Conservation (phyloP, 1,284 basidiomycete genomes). For the Ustilago hordei region DNA sequence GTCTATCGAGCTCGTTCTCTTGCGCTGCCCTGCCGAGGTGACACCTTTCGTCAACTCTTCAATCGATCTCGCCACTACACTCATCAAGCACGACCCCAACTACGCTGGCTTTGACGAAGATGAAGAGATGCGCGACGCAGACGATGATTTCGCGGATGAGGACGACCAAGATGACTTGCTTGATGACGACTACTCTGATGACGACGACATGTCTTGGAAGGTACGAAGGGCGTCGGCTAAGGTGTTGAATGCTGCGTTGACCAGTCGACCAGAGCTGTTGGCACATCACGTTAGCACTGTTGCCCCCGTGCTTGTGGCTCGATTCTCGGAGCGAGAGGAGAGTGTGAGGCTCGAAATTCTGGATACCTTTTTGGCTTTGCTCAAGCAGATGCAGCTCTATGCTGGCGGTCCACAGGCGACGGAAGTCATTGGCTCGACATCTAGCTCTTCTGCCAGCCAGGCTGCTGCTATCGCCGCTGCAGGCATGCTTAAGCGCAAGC, state of each 20-base stretch:
- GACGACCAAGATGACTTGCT: conserved; percentile 75
- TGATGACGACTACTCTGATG: conserved; percentile 81
- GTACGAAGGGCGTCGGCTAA: conserved; percentile 93
- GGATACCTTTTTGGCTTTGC: conserved; percentile 82
- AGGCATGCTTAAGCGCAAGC: conserved; percentile 69
- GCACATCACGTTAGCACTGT: conserved; percentile 82
- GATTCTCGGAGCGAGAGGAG: conserved; percentile 94
- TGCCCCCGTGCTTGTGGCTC: conserved; percentile 85
- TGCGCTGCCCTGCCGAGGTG: conserved; percentile 85
- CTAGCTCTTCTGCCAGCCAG: conserved; percentile 29
- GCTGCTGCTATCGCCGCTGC: conserved; percentile 49
- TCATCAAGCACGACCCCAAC: conserved; percentile 96
- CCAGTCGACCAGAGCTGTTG: conserved; percentile 87
- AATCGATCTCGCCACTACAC: conserved; percentile 78
- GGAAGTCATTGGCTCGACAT: conserved; percentile 73
- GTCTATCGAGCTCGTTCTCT: conserved; percentile 76
- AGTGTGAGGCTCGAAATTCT: conserved; percentile 95
- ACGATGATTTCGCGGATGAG: conserved; percentile 40
- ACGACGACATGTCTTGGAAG: conserved; percentile 99
- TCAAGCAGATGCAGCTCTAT: conserved; percentile 80
- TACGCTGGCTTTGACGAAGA: conserved; percentile 86
- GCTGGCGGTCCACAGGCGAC: conserved; percentile 73
- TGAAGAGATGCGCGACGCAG: conserved; percentile 72
- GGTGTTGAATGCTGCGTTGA: conserved; percentile 84
- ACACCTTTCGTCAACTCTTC: conserved; percentile 79